Evolutionary conservation across 2,329 filamentous ascomycete species (phyloP).

Genomic region (Epichloe brachyelytri): DNA sequence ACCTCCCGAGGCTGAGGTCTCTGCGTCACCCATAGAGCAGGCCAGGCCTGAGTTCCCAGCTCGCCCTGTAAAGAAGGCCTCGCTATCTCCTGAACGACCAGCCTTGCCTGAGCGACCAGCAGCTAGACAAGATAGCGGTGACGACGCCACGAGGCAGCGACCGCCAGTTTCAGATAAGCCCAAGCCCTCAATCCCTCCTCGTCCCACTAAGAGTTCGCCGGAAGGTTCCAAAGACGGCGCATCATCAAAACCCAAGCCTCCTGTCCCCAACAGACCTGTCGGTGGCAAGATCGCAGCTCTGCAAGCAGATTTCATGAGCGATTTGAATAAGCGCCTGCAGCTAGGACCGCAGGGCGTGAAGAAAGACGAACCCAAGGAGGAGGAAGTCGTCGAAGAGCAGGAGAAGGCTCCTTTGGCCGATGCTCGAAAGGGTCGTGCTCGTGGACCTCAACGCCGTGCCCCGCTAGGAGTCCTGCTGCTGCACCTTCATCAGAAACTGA

Average conservation of each 20-base stretch:
- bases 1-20: constrained; percentile 62
- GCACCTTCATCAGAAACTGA: constrained; percentile 15
- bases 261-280: constrained; percentile 59
- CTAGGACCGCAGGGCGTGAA: constrained; percentile 72
- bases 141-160: constrained; percentile 23
- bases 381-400: constrained; percentile 41
- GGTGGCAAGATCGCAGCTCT: constrained; percentile 83
- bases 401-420: constrained; percentile 74
- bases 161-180: constrained; percentile 37
- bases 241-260: constrained; percentile 62
- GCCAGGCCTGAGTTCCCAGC: constrained; percentile 17
- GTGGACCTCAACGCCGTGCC: constrained; percentile 70
- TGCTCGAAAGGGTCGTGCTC: constrained; percentile 79
- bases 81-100: constrained; percentile 27
- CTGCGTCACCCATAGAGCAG: constrained; percentile 18
- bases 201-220: constrained; percentile 41
- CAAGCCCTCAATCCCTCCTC: constrained; percentile 48
- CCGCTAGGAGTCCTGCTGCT: constrained; percentile 35
- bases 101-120: constrained; percentile 41
- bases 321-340: constrained; percentile 80
- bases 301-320: constrained; percentile 83
- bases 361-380: constrained; percentile 52
- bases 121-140: constrained; percentile 28
- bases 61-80: constrained; percentile 25
- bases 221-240: constrained; percentile 29